phyloP scores from a whole-genome alignment of 176 grass and related monocot genomes.

The Lolium multiflorum region DNA sequence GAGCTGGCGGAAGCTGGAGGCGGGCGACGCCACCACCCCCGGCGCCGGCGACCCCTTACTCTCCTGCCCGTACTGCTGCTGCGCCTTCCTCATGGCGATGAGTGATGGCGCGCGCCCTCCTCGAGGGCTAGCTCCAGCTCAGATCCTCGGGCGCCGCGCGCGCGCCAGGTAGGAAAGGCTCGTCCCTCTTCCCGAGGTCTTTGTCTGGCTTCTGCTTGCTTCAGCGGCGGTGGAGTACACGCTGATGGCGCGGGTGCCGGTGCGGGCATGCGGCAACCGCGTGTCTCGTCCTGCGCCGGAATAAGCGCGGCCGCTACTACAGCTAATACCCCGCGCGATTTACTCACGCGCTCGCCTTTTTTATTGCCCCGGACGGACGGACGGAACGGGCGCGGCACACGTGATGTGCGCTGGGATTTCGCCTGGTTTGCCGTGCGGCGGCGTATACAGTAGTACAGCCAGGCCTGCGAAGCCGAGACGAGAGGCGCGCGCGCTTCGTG shows the following conservation, averaged over 20 bases:
- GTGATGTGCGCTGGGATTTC: slow-evolving; percentile 31
- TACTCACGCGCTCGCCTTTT: background rate
- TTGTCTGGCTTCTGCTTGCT: background rate
- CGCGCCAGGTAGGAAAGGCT: background rate
- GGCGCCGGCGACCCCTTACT: background rate
- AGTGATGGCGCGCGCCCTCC: too few relatives aligned
- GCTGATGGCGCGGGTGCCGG: background rate
- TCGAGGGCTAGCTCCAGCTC: slow-evolving; percentile 15
- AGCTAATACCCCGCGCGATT: background rate
- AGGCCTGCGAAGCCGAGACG: too few relatives aligned
- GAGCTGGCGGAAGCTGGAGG: slow-evolving; percentile 89
- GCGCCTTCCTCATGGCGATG: slow-evolving; percentile 37
- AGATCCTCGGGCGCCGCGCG: slow-evolving; percentile 3
- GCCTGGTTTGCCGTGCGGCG: slow-evolving; percentile 29
- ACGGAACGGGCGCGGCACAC: background rate
- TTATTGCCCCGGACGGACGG: background rate
- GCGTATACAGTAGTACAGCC: too few relatives aligned
- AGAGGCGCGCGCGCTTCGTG: background rate
- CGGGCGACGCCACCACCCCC: slow-evolving; percentile 66
- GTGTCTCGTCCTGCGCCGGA: slow-evolving; percentile 56
- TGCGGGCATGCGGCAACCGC: slow-evolving; percentile 39
- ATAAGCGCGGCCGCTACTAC: slow-evolving; percentile 36
- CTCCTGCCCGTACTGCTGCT: slow-evolving; percentile 4
- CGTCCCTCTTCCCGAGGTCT: background rate
- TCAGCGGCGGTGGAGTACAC: background rate